Evolutionary conservation across 768 basidiomycete genomes (phyloP), one percentile per base, ranked within the genome.

Genomic region (Phaffia tasmanica): DNA sequence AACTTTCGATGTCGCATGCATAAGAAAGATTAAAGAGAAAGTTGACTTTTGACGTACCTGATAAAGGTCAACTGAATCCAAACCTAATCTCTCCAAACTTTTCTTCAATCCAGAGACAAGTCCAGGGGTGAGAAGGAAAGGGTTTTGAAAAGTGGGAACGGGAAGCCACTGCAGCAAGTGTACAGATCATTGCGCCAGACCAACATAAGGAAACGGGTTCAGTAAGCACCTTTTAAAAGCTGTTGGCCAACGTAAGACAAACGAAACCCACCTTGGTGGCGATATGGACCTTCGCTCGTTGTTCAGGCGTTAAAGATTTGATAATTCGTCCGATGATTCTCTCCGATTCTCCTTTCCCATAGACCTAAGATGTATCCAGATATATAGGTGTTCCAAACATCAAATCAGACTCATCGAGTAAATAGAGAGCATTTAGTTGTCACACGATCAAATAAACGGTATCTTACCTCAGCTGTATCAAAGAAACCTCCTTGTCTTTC

Each of bases 21-120:
- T 42, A 5, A 42, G 11, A 42, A 47, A 23, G 42, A 48, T 35
- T 51, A 55, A 57, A 5, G 9, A 4, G n/a, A n/a, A n/a, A 14
- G 25, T n/a, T 0, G 1, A 25, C 32, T 14, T n/a, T n/a, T 48
- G 53, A 57, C 71, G 55, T 11, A 74, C 69, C 68, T 74, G 71
- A 35, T 74, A 74, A 11, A 77, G 69, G 23, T 74, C 72, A 54
- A 77, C 70, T 11, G 53, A 53, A 5, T 73, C 72, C 0, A 75
- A 58, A 15, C 73, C 73, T 16, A 75, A 66, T 56, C 75, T 46
- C 35, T 68, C 67, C 35, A 74, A 69, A 0, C 72, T 72, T 14
- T 68, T 69, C 25, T 63, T 57, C 7, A 71, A 63, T 3, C 70
- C 72, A 0, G 68, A 63, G 3, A 77, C 73, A 55, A 74, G 61